Percentiles rank a stretch among this genome's conserved stretches.
Evolutionary conservation across 164 flowering plant genomes (phyloP).

Genomic region (Dillenia turbinata): DNA sequence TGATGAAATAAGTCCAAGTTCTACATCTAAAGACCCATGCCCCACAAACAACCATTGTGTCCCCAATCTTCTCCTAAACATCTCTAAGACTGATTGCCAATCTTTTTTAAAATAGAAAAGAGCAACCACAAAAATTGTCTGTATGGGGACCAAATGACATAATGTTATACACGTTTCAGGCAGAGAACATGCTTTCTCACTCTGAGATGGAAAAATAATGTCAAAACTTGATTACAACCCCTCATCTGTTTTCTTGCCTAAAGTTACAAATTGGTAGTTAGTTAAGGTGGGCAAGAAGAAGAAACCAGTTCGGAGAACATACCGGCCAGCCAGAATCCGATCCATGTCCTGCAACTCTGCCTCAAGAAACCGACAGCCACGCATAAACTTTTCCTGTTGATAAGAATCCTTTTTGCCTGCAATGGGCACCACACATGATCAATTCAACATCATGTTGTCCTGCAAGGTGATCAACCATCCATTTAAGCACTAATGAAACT

Average conservation of each 20-base stretch:
- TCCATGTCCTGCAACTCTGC: conserved; percentile 76
- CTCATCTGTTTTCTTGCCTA: too few species aligned
- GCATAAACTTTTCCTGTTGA: conserved; percentile 57
- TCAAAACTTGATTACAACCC: too few species aligned
- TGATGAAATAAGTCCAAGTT: neutral
- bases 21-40: neutral
- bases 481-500: neutral
- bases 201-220: too few species aligned
- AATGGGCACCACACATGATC: neutral
- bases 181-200: too few species aligned
- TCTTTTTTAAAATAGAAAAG: too few species aligned
- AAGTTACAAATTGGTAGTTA: too few species aligned
- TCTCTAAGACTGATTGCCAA: neutral
- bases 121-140: too few species aligned
- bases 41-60: conserved; percentile 28
- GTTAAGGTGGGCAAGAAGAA: neutral
- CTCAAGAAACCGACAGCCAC: conserved; percentile 59
- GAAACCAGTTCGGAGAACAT: conserved; percentile 13
- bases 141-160: too few species aligned
- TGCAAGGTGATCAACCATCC: neutral
- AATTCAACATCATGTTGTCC: neutral
- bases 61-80: neutral
- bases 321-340: conserved; percentile 62
- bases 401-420: conserved; percentile 56
- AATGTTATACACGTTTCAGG: too few species aligned